Evolutionary conservation across 305 asterid species (phyloP), one percentile per base, ranked within the genome.

Genomic region (Solanum aculeatissimum): DNA sequence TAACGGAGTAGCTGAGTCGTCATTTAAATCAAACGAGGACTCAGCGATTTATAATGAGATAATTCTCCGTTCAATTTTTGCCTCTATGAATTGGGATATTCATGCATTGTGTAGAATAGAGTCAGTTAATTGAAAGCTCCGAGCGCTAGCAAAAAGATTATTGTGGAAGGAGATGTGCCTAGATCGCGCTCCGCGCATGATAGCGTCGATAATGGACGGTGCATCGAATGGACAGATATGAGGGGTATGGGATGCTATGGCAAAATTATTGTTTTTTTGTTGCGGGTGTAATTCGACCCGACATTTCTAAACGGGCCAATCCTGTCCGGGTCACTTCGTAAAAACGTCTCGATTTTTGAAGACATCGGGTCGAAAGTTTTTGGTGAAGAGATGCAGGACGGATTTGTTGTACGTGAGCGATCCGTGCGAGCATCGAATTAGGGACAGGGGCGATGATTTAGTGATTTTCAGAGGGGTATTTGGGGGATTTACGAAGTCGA

Each of bases 191-290:
- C 97, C 97, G 42, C 86, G 92, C 4, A 90, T 92, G 93, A 81
- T 85, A 16, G 58, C 89, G 1, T 54, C 95, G 9, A 54, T 95
- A 15, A 85, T 89, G 1, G 90, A 89, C 1, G 94, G 91, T 57
- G 81, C 81, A 2, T 75, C 90, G 13, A 90, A 47, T 65, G 83
- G 83, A 51, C 87, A 95, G 19, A 79, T 91, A 0, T 83, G 85
- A 40, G 98, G 94, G 1, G 98, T 93, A 0, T 94, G 99, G 99
- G 89, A 86, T 49, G 89, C 97, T n/a, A 85, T 95, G 74, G 95
- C 99, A 16, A 95, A 94, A 90, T 90, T 95, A 5, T 81, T 95
- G 9, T 93, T 92, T 82, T 92, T 60, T 90, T 94, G 99, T 89
- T 90, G 96, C 86, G 98, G 98, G 2, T 92, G 98, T 32, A 87